These are phyloP conservation scores for Avena sativa DNA, from an alignment of 176 grass and related monocot genomes.

Conservation along the genomic window DNA sequence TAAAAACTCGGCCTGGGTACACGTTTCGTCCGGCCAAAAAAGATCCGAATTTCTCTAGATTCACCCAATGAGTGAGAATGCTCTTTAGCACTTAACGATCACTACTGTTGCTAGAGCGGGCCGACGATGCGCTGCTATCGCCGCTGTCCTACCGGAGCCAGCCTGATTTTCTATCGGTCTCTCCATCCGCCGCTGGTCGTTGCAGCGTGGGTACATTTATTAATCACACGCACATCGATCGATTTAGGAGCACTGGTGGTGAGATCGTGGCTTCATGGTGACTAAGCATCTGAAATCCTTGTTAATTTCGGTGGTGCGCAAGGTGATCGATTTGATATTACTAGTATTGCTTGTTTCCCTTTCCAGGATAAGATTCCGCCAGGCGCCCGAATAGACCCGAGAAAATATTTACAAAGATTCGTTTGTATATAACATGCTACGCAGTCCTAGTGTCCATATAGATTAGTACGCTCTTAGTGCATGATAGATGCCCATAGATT, in stretches of 20 bases:
- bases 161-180: too few relatives aligned
- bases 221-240: background rate
- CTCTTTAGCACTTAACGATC: too few relatives aligned
- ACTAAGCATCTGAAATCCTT: slow-evolving; percentile 13
- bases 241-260: too few relatives aligned
- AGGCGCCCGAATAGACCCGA: background rate
- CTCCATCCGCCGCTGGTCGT: background rate
- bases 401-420: slow-evolving; percentile 10
- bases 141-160: too few relatives aligned
- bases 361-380: slow-evolving; percentile 31
- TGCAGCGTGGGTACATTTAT: background rate
- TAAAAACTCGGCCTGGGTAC: too few relatives aligned
- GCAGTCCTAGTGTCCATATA: background rate
- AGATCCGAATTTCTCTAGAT: too few relatives aligned
- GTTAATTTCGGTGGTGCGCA: slow-evolving; percentile 27
- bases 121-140: too few relatives aligned
- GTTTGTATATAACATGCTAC: background rate
- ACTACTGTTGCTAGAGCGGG: too few relatives aligned
- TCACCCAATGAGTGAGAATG: too few relatives aligned
- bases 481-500: background rate
- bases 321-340: background rate
- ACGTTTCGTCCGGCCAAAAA: too few relatives aligned
- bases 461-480: background rate
- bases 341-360: background rate
- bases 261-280: slow-evolving; percentile 26